phyloP scores from a whole-genome alignment of 352 stramenopile species.

The Phytophthora tentaculata region DNA sequence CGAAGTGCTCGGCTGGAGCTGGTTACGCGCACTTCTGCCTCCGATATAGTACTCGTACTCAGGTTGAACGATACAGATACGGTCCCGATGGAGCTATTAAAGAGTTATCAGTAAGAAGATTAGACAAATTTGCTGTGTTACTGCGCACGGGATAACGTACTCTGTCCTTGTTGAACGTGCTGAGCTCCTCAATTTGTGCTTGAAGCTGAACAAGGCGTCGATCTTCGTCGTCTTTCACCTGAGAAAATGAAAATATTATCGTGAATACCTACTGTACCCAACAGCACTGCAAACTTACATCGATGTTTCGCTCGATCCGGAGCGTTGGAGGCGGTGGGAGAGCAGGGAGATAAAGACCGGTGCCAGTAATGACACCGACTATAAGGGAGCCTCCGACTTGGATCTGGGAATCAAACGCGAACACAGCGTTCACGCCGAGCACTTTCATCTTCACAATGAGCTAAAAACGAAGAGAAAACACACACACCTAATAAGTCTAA shows the following conservation, averaged over 20 bases:
- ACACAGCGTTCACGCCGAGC: conserved; percentile 96
- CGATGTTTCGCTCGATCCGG: conserved; percentile 95
- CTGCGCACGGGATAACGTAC: conserved; percentile 32
- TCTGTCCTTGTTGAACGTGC: conserved; percentile 83
- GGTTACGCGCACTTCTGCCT: conserved; percentile 37
- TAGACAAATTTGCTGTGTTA: background rate
- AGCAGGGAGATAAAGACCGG: conserved; percentile 93
- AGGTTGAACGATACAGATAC: conserved; percentile 64
- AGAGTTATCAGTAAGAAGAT: background rate
- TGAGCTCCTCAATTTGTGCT: conserved; percentile 90
- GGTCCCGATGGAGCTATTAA: conserved; percentile 67
- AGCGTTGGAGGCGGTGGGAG: conserved; percentile 94
- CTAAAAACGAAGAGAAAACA: conserved; percentile 30
- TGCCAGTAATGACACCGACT: conserved; percentile 91
- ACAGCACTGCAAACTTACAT: conserved; percentile 49
- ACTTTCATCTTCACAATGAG: conserved; percentile 92
- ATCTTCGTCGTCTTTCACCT: conserved; percentile 95
- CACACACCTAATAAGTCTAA: conserved; percentile 6
- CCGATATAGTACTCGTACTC: conserved; percentile 59
- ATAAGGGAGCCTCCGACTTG: conserved; percentile 91
- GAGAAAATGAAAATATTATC: conserved; percentile 7
- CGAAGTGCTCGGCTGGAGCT: conserved; percentile 30
- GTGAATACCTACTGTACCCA: background rate
- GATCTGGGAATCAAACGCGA: conserved; percentile 93
- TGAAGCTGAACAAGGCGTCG: conserved; percentile 93